Conservation (phyloP, 345 rosid species). For the Lagerstroemia speciosa region DNA sequence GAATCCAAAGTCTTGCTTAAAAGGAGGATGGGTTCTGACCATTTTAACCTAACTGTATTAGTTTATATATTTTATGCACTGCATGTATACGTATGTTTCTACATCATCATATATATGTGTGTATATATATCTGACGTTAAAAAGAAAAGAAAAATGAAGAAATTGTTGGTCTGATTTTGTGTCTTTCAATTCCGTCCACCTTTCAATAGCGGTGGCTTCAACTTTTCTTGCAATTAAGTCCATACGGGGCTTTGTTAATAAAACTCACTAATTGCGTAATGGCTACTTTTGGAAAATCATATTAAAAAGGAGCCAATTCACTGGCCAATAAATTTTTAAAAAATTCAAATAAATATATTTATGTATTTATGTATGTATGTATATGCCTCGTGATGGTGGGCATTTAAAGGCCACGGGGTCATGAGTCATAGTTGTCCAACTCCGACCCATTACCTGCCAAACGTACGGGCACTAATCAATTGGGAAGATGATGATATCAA, state of each 20-base stretch:
- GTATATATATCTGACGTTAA: no score
- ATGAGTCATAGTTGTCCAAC: not conserved
- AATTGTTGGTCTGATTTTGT: no score
- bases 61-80: no score
- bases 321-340: not conserved
- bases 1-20: no score
- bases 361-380: not conserved
- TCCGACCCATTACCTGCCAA: not conserved
- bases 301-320: not conserved
- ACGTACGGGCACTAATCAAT: not conserved
- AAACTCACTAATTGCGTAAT: not conserved
- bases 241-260: not conserved
- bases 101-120: no score
- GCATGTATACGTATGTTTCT: no score
- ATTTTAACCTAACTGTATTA: no score
- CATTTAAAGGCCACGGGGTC: not conserved
- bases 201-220: not conserved
- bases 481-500: not conserved
- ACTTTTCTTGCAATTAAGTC: not conserved
- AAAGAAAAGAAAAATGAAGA: no score
- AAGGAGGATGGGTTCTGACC: no score
- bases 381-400: not conserved
- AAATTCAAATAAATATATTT: not conserved
- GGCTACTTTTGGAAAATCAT: constrained; percentile 1
- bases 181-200: not conserved